Evolutionary conservation across 2,329 filamentous ascomycete species (phyloP), one percentile per base, ranked within the genome.

Genomic region (Mariannaea sp.): DNA sequence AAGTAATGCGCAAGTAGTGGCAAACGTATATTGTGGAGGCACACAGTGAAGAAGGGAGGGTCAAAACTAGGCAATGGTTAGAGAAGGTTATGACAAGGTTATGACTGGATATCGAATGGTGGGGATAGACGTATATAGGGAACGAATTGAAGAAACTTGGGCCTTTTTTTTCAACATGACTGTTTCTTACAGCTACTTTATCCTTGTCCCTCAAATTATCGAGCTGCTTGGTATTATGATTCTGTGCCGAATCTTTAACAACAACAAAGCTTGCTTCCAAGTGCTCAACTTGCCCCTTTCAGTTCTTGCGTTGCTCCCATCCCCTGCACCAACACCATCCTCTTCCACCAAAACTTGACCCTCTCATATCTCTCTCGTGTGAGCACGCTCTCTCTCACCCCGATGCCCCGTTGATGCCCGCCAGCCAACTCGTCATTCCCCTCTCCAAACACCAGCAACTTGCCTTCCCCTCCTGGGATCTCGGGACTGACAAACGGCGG

Each of bases 331-430:
- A 68, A 40, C 38, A 60, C 57, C 65, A 79, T 77, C 55, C 77
- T 77, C 10, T 74, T 73, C 80, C 81, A 86, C 85, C 85, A 88
- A 66, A 84, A 88, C 10, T 71, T 67, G 60, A 80, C 84, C 62
- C 82, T 77, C 44, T 74, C 68, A 47, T 69, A 70, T 55, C 81
- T 79, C 54, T 72, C 72, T 4, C 65, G 68, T 17, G 73, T 80
- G 70, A 76, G 66, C 49, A 44, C 69, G 57, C 73, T 68, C 48
- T 78, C 69, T 49, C 75, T 65, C 0, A 76, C 80, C 1, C 78
- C 71, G 3, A 71, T 65, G 1, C 81, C 84, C 9, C 51, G 62
- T 17, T 65, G 65, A 27, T 48, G 44, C 56, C 77, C 61, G 56
- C 73, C 64, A 57, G 74, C 70, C 5, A 71, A 68, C 70, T 87